Percentiles rank a stretch among this genome's conserved stretches.
phyloP scores from a whole-genome alignment of 1,284 basidiomycete genomes.

The Ustilago nuda region DNA sequence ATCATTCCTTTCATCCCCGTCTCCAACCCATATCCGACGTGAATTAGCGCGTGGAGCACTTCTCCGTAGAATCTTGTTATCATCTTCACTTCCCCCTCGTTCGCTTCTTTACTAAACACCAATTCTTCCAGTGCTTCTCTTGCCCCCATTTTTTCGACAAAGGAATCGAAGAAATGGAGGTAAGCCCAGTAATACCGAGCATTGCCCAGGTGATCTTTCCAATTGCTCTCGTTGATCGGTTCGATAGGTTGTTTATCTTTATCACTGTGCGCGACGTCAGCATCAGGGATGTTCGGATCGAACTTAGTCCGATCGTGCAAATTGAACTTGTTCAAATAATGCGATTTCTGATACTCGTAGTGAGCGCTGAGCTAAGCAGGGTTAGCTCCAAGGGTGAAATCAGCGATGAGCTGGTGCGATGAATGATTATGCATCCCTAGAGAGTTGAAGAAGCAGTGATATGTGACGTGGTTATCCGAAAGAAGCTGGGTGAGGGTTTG shows the following conservation, averaged over 20 bases:
- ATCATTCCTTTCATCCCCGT: slow-evolving; percentile 55
- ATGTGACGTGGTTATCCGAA: slow-evolving; percentile 24
- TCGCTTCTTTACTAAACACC: slow-evolving; percentile 41
- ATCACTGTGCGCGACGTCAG: neutral
- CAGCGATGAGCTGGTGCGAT: slow-evolving; percentile 49
- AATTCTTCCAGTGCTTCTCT: slow-evolving; percentile 25
- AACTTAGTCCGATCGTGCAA: slow-evolving; percentile 26
- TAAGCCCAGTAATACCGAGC: slow-evolving; percentile 51
- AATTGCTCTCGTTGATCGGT: slow-evolving; percentile 29
- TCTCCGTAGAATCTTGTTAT: slow-evolving; percentile 60
- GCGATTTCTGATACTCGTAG: slow-evolving; percentile 19
- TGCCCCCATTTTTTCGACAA: slow-evolving; percentile 13
- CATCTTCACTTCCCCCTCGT: slow-evolving; percentile 15
- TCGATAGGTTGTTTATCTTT: neutral
- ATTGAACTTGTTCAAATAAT: slow-evolving; percentile 31
- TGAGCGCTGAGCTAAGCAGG: slow-evolving; percentile 15
- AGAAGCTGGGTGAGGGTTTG: slow-evolving; percentile 14
- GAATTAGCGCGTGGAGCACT: slow-evolving; percentile 68
- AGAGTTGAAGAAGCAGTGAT: slow-evolving; percentile 57
- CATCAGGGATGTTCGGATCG: slow-evolving; percentile 15
- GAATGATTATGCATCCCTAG: slow-evolving; percentile 54
- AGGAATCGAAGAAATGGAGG: slow-evolving; percentile 42
- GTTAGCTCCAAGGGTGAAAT: slow-evolving; percentile 26
- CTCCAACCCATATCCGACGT: slow-evolving; percentile 68
- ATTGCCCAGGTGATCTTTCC: slow-evolving; percentile 42